phyloP scores from a whole-genome alignment of 2,329 filamentous ascomycete genomes.

The Epichloe bromicola region DNA sequence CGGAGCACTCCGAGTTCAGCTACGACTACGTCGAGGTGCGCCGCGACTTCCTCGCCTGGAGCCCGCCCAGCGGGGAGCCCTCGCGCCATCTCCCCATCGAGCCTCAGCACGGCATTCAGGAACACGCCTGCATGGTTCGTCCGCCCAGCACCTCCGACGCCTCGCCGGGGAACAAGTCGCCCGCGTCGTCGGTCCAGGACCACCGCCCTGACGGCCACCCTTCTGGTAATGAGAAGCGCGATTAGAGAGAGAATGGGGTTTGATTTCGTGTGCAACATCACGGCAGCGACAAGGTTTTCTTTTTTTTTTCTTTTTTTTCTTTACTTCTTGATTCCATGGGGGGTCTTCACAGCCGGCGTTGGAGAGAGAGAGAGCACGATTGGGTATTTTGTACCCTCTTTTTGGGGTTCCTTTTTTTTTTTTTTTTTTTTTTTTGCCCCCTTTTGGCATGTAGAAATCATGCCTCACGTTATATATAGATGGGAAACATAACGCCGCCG shows the following conservation, averaged over 20 bases:
- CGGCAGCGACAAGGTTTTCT: background rate
- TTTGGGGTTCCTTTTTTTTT: background rate
- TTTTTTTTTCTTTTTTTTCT: background rate
- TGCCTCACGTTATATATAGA: background rate
- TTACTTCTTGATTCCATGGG: background rate
- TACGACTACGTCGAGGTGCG: constrained; percentile 87
- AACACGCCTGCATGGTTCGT: constrained; percentile 38
- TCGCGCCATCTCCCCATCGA: constrained; percentile 40
- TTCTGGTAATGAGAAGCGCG: constrained; percentile 3
- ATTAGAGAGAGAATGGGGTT: background rate
- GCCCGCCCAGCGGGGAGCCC: constrained; percentile 54
- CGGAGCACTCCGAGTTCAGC: constrained; percentile 80
- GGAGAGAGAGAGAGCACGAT: constrained; percentile 2
- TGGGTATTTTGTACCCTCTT: background rate
- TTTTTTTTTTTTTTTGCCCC: background rate
- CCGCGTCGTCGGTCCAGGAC: constrained; percentile 7
- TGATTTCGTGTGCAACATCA: background rate
- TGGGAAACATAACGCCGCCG: background rate
- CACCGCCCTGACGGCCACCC: constrained; percentile 1
- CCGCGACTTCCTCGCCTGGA: constrained; percentile 81
- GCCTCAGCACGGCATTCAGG: constrained; percentile 60
- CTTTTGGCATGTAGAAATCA: constrained; percentile 1
- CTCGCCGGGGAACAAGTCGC: constrained; percentile 7
- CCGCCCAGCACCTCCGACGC: constrained; percentile 11
- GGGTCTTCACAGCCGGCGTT: constrained; percentile 8